Evolutionary conservation across 768 basidiomycete species (phyloP), one percentile per base, ranked within the genome.

Genomic region (Leccinellum rugosiceps): DNA sequence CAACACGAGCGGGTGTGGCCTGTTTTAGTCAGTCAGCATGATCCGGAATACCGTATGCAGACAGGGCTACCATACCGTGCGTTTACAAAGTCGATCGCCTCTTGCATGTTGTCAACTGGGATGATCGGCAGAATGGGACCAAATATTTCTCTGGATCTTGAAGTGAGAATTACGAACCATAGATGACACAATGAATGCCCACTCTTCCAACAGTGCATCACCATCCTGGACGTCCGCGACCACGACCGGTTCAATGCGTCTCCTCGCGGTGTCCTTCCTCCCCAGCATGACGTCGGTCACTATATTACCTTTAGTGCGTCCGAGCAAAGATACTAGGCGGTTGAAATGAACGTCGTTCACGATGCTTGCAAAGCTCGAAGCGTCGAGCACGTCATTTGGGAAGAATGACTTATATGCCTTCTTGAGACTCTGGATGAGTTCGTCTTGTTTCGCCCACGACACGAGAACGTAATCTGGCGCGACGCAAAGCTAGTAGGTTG

Each of bases 101-200:
- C 80, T 3, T 83, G 76, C 7, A 87, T 53, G 52, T 68, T 74
- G 31, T 84, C 80, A 1, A 90, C 78, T 0, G 82, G 73, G 13
- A 90, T 63, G 46, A 92, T 76, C 1, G 88, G 83, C 7, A 91
- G 64, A 23, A 91, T 68, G 0, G 90, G 89, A 0, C 87, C 90
- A 61, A 92, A 92, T 3, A 90, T 67, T 67, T 91, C 90, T 58
- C 88, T 89, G 60, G n/a, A 30, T 23, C n/a, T 19, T 28, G 43
- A 17, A 21, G 31, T 50, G 25, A 58, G 46, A 21, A 4, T 26
- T 2, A 4, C 8, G 13, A 17, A n/a, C 31, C 14, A 19, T 38
- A 3, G 68, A 43, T 41, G n/a, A 19, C 9, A 26, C 10, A 7
- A 44, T 13, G 19, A 13, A 21, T 7, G 3, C 79, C 47, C 57